Base-by-base conservation (phyloP, 2,329 filamentous ascomycete species). In the Colletotrichum theobromicola region DNA sequence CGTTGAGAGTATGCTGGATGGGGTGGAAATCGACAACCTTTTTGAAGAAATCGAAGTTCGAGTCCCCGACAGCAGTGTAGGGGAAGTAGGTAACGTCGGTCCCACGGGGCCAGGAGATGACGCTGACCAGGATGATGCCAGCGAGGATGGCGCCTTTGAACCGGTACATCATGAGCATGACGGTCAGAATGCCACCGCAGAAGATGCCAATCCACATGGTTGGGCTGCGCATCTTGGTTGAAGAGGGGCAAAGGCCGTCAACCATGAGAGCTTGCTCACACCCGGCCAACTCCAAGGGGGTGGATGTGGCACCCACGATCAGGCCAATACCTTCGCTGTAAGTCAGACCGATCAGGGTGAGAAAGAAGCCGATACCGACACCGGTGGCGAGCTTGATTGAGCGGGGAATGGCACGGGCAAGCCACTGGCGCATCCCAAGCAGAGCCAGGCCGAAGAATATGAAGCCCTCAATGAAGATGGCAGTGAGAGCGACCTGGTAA, bases 151-250 rank as follows among this genome's bases (percentile, higher is more conserved):
- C 95, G 72, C 95, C 95, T 85, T 96, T 96, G 83, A 97, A 91
- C 24, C 94, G 92, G 83, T 95, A 97, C 87, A 96, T 90, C 92
- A 96, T 94, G 68, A 97, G 86, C 77, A 97, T 85, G 35, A 93
- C 93, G 1, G 95, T 97, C 63, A 97, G 85, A 76, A 97, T 89
- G 75, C 95, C 94, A 57, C 95, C 94, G 78, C 93, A 94, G 87
- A 97, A 97, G 79, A 97, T 95, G 46, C 95, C 95, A 66, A 97
- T 89, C 95, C 95, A 98, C 90, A 97, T 91, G 28, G 93, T 91
- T 2, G 95, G 94, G 79, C 90, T 94, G 75, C 94, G 91, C 94
- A 98, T 96, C 88, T 95, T 95, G 69, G 90, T 87, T 42, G 80
- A 84, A 64, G 86, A 85, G 0, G 90, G 90, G 81, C 94, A 97